Conservation (phyloP, 1,284 basidiomycete genomes). For the Thecaphora thlaspeos region DNA sequence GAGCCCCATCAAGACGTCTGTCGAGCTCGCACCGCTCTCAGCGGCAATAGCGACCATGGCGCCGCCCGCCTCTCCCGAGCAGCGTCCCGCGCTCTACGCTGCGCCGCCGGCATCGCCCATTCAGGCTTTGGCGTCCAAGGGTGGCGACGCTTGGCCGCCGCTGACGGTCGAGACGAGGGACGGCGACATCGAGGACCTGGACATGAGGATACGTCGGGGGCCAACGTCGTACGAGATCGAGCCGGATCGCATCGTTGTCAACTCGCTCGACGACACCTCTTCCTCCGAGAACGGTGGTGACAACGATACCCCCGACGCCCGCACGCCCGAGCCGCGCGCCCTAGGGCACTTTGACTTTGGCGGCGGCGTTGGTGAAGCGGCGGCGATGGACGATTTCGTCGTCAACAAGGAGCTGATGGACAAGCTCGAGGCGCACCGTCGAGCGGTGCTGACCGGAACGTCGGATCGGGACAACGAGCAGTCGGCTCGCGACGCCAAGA, state of each 20-base stretch:
- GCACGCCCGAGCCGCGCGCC: too few species aligned
- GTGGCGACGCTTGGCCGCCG: neutral
- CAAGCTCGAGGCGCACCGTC: constrained; percentile 39
- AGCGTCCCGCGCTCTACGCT: neutral
- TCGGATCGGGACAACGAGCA: constrained; percentile 27
- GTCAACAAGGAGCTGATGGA: constrained; percentile 45
- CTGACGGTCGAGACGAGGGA: neutral
- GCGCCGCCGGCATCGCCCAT: constrained; percentile 11
- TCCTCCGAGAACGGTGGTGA: constrained; percentile 18
- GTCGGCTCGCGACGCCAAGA: neutral
- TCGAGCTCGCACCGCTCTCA: neutral
- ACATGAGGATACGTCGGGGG: constrained; percentile 19
- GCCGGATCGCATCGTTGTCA: constrained; percentile 34
- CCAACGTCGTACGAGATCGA: constrained; percentile 35
- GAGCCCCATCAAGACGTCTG: constrained; percentile 19
- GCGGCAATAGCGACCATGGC: neutral
- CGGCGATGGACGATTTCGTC: constrained; percentile 15
- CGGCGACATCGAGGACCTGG: constrained; percentile 17
- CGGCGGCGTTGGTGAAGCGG: neutral
- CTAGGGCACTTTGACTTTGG: too few species aligned
- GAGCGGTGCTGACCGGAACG: constrained; percentile 29
- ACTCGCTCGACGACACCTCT: constrained; percentile 27
- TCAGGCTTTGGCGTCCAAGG: neutral
- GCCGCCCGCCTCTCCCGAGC: neutral
- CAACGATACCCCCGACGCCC: neutral